Evolutionary conservation across 139 green algal genomes (phyloP).

Genomic region (Cymbomonas tetramitiformis): DNA sequence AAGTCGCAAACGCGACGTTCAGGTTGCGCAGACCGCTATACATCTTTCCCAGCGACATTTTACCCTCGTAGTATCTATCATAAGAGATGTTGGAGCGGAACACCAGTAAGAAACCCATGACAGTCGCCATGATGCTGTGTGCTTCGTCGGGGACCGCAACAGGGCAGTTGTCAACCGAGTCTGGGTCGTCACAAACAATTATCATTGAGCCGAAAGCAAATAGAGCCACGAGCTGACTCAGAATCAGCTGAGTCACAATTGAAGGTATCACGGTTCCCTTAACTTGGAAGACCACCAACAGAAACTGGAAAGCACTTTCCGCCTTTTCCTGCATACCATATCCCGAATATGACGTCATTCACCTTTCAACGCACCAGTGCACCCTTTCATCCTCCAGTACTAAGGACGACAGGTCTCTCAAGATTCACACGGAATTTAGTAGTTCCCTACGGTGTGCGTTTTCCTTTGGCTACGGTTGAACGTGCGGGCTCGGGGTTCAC

Average conservation of each 20-base stretch:
- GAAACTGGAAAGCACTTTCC: too few species aligned
- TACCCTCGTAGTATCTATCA: slow-evolving; percentile 13
- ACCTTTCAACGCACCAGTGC: too few species aligned
- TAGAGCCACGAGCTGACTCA: background rate
- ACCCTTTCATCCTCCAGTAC: too few species aligned
- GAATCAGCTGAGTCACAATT: background rate
- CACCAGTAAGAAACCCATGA: slow-evolving; percentile 16
- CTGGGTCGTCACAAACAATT: background rate
- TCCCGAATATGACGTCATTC: too few species aligned
- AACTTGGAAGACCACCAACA: too few species aligned
- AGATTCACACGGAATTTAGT: too few species aligned
- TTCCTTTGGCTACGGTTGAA: too few species aligned
- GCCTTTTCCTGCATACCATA: too few species aligned
- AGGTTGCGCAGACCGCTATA: slow-evolving; percentile 2
- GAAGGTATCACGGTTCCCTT: background rate
- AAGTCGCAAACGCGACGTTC: background rate
- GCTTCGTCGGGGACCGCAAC: background rate
- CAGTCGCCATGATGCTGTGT: background rate
- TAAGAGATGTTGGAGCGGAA: slow-evolving; percentile 15
- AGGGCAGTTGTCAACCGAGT: background rate
- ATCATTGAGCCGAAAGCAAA: background rate
- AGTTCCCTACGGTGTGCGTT: too few species aligned
- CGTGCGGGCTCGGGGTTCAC: too few species aligned
- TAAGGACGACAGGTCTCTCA: too few species aligned
- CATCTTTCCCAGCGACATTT: background rate